These are phyloP conservation scores for Thalassia testudinum DNA, from an alignment of 116 monocot genomes.

Conservation along the genomic window DNA sequence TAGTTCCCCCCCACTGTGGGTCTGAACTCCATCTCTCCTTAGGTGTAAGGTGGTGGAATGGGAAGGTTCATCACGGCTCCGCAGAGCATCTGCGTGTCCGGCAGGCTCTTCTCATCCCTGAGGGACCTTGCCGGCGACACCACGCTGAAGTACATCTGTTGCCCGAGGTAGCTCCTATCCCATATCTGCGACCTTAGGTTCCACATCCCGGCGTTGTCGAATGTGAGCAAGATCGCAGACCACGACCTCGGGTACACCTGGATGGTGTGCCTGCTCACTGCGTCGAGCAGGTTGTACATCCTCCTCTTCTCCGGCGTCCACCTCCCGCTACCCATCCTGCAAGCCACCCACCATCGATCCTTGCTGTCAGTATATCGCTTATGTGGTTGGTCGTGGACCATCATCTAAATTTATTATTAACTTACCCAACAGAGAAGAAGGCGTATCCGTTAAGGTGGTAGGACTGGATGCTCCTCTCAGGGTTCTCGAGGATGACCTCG, in stretches of 20 bases:
- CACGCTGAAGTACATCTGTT: constrained; percentile 80
- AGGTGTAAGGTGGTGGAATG: constrained; percentile 38
- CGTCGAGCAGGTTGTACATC: constrained; percentile 59
- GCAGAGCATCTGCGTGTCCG: constrained; percentile 30
- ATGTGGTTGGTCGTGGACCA: not conserved
- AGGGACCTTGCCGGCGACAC: constrained; percentile 47
- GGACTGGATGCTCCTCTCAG: constrained; percentile 39
- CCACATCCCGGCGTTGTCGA: constrained; percentile 84
- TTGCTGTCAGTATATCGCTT: not conserved
- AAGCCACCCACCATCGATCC: no score
- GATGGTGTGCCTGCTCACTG: constrained; percentile 65
- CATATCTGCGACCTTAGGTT: constrained; percentile 52
- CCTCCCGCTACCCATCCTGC: constrained; percentile 9
- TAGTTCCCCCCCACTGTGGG: no score
- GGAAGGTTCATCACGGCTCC: constrained; percentile 33
- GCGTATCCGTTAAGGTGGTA: constrained; percentile 67
- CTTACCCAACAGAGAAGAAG: constrained; percentile 69
- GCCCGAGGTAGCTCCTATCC: constrained; percentile 69
- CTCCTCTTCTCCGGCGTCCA: constrained; percentile 41
- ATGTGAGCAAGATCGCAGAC: constrained; percentile 73
- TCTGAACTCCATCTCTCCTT: no score
- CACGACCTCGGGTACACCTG: constrained; percentile 79
- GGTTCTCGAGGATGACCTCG: constrained; percentile 69
- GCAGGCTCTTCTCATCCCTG: constrained; percentile 66
- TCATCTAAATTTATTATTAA: not conserved